Base-by-base conservation (phyloP, 805 yeast species). In the Barnettozyma sp. region DNA sequence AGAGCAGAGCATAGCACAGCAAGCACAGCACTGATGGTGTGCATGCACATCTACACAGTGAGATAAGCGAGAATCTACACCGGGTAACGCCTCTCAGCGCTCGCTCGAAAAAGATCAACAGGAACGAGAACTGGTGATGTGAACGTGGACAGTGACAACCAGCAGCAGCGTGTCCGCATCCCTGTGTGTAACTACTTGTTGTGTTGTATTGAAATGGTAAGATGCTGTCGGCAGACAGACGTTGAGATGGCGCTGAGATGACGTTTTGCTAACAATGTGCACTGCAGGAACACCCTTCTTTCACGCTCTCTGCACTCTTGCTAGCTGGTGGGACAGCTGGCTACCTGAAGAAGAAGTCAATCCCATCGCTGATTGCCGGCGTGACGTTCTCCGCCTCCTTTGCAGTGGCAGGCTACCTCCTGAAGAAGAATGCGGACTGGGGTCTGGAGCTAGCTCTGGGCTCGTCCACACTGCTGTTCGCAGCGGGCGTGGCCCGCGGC, bases 361-460 rank as follows among this genome's bases (percentile, higher is more conserved):
- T 79, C 24, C 94, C 94, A 16, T 85, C 95, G 0, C 66, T 88
- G 36, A 61, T 76, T 32, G 95, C 90, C 1, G 97, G 97, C 26
- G 44, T 73, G 8, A 59, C 76, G 2, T 64, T 82, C 43, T 68
- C 82, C 11, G 63, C 71, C 3, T 52, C 75, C 19, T 82, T 71
- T 54, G 82, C 81, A n/a, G 53, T 65, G 39, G 78, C 86, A 3
- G 90, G 94, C 13, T 83, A 85, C 59, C 66, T 88, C 45, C 63
- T 86, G 42, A 70, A 73, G 45, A 63, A 78, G 36, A 83, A 85
- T 55, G 77, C 75, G 42, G 87, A 83, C 53, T 74, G 73, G 60
- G 96, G 96, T 29, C 68, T 88, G 45, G 88, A 83, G 55, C 55
- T 82, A 13, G 95, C 95, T 0, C 61, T 87, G 37, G 81, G 77